Conservation (phyloP, 2,329 filamentous ascomycete genomes). For the Aciculosporium take region DNA sequence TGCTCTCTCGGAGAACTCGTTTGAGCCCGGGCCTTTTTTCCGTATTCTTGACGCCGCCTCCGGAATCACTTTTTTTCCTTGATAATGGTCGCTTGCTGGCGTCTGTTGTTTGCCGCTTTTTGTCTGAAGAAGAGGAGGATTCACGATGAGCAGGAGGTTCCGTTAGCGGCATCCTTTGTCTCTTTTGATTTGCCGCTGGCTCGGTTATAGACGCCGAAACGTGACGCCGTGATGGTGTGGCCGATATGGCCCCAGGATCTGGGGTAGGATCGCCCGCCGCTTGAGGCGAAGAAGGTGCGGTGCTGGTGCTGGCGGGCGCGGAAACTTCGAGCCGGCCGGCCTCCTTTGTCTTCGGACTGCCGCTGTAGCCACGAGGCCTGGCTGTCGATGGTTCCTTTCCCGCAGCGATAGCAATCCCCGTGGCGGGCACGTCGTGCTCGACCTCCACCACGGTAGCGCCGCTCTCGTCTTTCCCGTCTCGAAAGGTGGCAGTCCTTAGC, state of each 20-base stretch:
- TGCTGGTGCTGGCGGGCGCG: conserved; percentile 1
- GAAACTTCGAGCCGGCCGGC: neutral
- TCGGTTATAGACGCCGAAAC: neutral
- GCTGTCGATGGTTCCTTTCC: neutral
- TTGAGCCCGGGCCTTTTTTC: conserved; percentile 19
- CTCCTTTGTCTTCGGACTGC: neutral
- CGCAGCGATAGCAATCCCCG: neutral
- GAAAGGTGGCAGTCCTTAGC: conserved; percentile 27
- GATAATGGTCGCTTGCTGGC: conserved; percentile 7
- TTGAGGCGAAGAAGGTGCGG: conserved; percentile 6
- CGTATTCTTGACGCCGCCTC: conserved; percentile 7
- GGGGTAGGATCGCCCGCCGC: conserved; percentile 6
- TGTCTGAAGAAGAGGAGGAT: conserved; percentile 9
- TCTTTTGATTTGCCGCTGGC: conserved; percentile 31
- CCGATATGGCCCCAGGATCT: neutral
- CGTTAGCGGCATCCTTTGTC: conserved; percentile 22
- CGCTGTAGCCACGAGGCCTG: neutral
- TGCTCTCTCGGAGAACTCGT: conserved; percentile 36
- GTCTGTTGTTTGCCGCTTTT: conserved; percentile 1
- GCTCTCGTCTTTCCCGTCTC: conserved; percentile 17
- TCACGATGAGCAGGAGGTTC: conserved; percentile 7
- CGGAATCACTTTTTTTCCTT: conserved; percentile 18
- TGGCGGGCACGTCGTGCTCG: conserved; percentile 11
- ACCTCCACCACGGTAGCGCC: conserved; percentile 15
- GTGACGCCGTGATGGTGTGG: neutral